Conservation (phyloP, 495 filamentous ascomycete species). For the Aspergillus sparsus region DNA sequence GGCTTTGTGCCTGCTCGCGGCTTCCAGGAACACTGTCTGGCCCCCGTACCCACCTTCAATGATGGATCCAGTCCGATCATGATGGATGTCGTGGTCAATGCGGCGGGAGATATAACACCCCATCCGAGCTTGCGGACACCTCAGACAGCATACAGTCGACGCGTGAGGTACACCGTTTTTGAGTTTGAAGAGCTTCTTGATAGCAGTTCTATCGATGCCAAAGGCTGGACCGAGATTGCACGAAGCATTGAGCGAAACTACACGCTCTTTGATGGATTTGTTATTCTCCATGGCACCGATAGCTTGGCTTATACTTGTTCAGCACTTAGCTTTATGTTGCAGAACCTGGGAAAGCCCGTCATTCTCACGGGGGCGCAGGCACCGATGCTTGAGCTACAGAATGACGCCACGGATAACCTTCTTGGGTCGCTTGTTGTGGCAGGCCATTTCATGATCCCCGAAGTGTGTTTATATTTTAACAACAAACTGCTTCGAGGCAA, state of each 20-base stretch:
- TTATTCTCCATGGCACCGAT: constrained; percentile 96
- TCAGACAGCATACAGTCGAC: constrained; percentile 73
- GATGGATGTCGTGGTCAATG: constrained; percentile 56
- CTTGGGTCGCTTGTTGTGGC: constrained; percentile 91
- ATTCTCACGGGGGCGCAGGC: constrained; percentile 91
- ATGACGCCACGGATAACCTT: constrained; percentile 94
- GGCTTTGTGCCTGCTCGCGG: constrained; percentile 72
- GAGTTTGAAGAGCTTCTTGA: constrained; percentile 89
- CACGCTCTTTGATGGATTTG: constrained; percentile 88
- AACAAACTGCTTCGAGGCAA: constrained; percentile 92
- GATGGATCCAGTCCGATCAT: constrained; percentile 65
- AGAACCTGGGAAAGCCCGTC: constrained; percentile 87
- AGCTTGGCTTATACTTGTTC: constrained; percentile 90
- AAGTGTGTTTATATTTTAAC: constrained; percentile 96
- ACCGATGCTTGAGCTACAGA: constrained; percentile 89
- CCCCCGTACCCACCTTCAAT: constrained; percentile 85
- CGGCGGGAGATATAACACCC: constrained; percentile 40
- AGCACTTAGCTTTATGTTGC: constrained; percentile 91
- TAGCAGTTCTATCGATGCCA: constrained; percentile 86
- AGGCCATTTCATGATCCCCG: constrained; percentile 93
- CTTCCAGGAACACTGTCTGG: constrained; percentile 82
- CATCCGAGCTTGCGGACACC: constrained; percentile 75
- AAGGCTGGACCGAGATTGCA: constrained; percentile 89
- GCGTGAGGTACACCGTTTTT: constrained; percentile 80
- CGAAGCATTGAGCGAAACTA: constrained; percentile 72